Percentiles rank a stretch among this genome's conserved stretches.
phyloP scores from a whole-genome alignment of 176 grass and related monocot genomes.

The Oryza coarctata region DNA sequence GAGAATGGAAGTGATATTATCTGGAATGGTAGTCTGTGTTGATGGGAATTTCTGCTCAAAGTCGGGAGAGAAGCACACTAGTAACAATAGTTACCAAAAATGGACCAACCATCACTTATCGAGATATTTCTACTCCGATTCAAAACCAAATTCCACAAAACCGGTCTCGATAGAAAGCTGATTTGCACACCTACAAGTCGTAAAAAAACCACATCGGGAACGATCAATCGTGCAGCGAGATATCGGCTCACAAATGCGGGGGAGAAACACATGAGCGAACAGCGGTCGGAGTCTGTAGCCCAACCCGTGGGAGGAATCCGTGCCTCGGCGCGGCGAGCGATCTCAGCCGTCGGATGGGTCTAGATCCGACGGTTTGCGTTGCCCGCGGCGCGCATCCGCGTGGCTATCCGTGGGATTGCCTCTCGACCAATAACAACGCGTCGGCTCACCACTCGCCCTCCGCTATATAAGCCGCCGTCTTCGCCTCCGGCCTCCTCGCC shows the following conservation, averaged over 20 bases:
- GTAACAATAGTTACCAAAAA: background rate
- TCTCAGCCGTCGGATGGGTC: background rate
- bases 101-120: background rate
- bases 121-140: conserved; percentile 3
- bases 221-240: background rate
- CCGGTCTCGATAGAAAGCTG: conserved; percentile 6
- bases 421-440: conserved; percentile 40
- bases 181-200: background rate
- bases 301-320: background rate
- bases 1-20: background rate
- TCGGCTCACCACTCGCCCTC: background rate
- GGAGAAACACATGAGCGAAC: conserved; percentile 55
- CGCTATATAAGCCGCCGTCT: conserved; percentile 48
- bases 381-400: background rate
- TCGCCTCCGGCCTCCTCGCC: conserved; percentile 3
- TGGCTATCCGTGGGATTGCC: conserved; percentile 50
- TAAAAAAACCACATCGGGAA: rapidly evolving
- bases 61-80: conserved; percentile 59
- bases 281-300: background rate
- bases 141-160: background rate
- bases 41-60: conserved; percentile 28
- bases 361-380: conserved; percentile 34
- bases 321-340: background rate
- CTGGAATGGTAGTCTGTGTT: background rate
- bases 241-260: conserved; percentile 17